Evolutionary conservation across 169 alveolate species (phyloP), one percentile per base, ranked within the genome.

Genomic region (Cryptosporidium bovis): DNA sequence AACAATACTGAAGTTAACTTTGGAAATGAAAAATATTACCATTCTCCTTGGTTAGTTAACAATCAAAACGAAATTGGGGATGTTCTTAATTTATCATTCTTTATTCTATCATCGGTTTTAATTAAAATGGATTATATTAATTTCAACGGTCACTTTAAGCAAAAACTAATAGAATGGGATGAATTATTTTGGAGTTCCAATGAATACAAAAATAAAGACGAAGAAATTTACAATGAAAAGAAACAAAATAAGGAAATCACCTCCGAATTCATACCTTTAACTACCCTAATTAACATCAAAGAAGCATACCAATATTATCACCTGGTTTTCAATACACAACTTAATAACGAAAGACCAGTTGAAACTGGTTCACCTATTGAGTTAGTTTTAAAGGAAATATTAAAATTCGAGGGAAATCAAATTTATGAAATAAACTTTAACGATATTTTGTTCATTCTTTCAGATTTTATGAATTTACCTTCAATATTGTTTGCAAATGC

Each of bases 401-500:
- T 69, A 16, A 69, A 34, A 69, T 27, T 51, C 51, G 66, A 53
- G 20, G 20, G 44, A 16, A 31, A 27, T 2, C n/a, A 51, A 27
- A 64, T 29, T 8, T 16, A 53, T 13, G 83, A 69, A 29, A 55
- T 69, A 0, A 69, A 36, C 51, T 69, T 51, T 16, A 10, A n/a
- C n/a, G 56, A 55, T 27, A 69, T 69, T 51, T 69, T 66, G 4
- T 5, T 69, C 20, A 56, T 69, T 51, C 50, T 69, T 31, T 69
- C 83, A 51, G 66, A 50, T 29, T 55, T 53, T 29, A 31, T 69
- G 40, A 36, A 51, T 16, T 16, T 64, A 20, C 83, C 83, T 16
- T 69, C 83, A 34, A 53, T 69, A 10, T 34, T 53, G 5, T 69
- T 69, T 53, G 83, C 66, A 24, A 69, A 69, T 53, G 68, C 83